A percentile compares a stretch with the other conserved stretches of the same genome.
Evolutionary conservation across 2,329 filamentous ascomycete species (phyloP).

Genomic region (Aureobasidium sp.): DNA sequence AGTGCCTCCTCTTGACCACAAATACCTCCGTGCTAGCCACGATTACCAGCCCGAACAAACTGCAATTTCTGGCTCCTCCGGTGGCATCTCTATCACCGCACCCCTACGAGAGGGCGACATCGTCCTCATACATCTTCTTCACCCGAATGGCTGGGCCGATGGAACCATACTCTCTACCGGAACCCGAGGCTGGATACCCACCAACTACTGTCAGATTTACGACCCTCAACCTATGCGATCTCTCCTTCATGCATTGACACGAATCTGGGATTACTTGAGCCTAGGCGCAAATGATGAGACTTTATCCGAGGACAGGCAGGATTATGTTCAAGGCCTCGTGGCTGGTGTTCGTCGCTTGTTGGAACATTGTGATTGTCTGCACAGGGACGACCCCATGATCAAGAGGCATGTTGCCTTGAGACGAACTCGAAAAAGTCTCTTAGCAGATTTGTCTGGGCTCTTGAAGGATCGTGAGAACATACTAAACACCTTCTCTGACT

Average conservation of each 20-base stretch:
- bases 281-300: conserved; percentile 56
- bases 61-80: conserved; percentile 66
- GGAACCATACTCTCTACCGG: conserved; percentile 82
- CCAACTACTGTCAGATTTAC: conserved; percentile 96
- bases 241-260: conserved; percentile 74
- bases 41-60: conserved; percentile 75
- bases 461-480: conserved; percentile 83
- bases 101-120: conserved; percentile 86
- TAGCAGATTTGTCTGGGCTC: conserved; percentile 81
- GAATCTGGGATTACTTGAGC: conserved; percentile 86
- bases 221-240: conserved; percentile 80
- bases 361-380: conserved; percentile 81
- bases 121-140: conserved; percentile 88
- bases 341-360: conserved; percentile 84
- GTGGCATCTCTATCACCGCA: conserved; percentile 57
- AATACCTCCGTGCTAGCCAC: conserved; percentile 90
- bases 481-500: conserved; percentile 59
- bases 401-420: conserved; percentile 67
- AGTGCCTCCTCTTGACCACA: conserved; percentile 63
- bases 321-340: conserved; percentile 90
- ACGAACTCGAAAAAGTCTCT: conserved; percentile 72
- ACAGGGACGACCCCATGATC: conserved; percentile 67
- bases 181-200: conserved; percentile 88
- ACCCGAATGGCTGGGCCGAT: conserved; percentile 98
- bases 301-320: conserved; percentile 77